Base-by-base conservation (phyloP, 345 rosid species). In the Populus deltoides region DNA sequence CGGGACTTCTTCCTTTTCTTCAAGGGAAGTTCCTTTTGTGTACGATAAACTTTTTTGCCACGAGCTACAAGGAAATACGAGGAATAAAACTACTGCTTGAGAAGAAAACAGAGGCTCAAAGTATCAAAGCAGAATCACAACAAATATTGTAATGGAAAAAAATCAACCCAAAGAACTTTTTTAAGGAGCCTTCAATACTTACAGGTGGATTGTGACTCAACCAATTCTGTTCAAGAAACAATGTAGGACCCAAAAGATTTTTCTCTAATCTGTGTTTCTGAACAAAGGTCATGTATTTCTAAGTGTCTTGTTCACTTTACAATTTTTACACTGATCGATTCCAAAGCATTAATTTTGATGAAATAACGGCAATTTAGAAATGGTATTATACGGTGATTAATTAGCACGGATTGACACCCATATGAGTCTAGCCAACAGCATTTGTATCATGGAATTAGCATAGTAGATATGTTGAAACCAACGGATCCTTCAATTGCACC, bases 1-100 rank as follows among this genome's bases (percentile, higher is more conserved):
- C 67, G 66, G 53, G 47, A 17, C 25, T 22, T 33, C 24, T 51
- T 78, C 67, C 70, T 77, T 67, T 77, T 75, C 75, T 77, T 71
- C 6, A 41, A 35, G 31, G 78, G 82, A 11, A 77, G 59, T 45
- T 65, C 79, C 63, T n/a, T 38, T 68, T 45, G 81, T 74, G 1
- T 53, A 18, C 61, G 61, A 7, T 6, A 53, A 20, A 53, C 61
- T 18, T 18, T 53, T 20, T 53, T 53, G 25, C 61, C n/a, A 53
- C 24, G 61, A 53, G 9, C 61, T 53, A 53, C 61, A 53, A 53
- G 24, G 24, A 70, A 39, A 20, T 53, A 53, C 25, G n/a, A 20
- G 61, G 24, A 70, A 39, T 20, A 61, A 39, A 22, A 16, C 18
- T 38, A 25, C 55, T 53, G 53, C 61, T 38, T 25, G 68, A 73